phyloP scores from a whole-genome alignment of 1,139 yeast genomes.

The Torulaspora globosa region DNA sequence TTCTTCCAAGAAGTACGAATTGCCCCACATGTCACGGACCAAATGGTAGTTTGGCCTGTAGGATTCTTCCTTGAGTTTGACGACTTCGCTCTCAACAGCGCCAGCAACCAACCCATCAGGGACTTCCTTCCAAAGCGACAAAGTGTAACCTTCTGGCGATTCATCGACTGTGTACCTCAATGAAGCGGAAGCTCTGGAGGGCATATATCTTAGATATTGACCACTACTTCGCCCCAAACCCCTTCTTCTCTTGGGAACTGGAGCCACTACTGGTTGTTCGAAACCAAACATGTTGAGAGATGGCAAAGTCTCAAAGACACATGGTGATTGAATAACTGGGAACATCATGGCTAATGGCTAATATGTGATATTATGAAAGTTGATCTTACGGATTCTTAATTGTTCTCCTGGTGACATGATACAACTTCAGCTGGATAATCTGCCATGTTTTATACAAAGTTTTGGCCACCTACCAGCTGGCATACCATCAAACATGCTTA shows the following conservation, averaged over 20 bases:
- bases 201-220: slow-evolving; percentile 2
- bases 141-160: slow-evolving; percentile 15
- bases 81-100: slow-evolving; percentile 17
- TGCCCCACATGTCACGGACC: slow-evolving; percentile 32
- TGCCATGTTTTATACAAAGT: slow-evolving; percentile 1
- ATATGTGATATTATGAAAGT: no score
- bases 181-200: slow-evolving; percentile 7
- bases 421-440: no score
- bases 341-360: slow-evolving; percentile 15
- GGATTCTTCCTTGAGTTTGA: slow-evolving; percentile 14
- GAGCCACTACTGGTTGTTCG: slow-evolving; percentile 12
- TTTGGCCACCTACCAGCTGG: background rate
- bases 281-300: slow-evolving; percentile 12
- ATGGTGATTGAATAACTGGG: slow-evolving; percentile 23
- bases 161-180: slow-evolving; percentile 19
- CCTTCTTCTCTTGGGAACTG: slow-evolving; percentile 18
- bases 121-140: slow-evolving; percentile 24
- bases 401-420: background rate
- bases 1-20: slow-evolving; percentile 28
- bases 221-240: slow-evolving; percentile 4
- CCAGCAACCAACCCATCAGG: slow-evolving; percentile 16
- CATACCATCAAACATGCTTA: background rate
- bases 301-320: slow-evolving; percentile 27
- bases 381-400: background rate
- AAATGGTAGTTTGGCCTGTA: slow-evolving; percentile 25